phyloP scores from a whole-genome alignment of 139 green algal genomes.

The Chlamydomonas sphaeroides region DNA sequence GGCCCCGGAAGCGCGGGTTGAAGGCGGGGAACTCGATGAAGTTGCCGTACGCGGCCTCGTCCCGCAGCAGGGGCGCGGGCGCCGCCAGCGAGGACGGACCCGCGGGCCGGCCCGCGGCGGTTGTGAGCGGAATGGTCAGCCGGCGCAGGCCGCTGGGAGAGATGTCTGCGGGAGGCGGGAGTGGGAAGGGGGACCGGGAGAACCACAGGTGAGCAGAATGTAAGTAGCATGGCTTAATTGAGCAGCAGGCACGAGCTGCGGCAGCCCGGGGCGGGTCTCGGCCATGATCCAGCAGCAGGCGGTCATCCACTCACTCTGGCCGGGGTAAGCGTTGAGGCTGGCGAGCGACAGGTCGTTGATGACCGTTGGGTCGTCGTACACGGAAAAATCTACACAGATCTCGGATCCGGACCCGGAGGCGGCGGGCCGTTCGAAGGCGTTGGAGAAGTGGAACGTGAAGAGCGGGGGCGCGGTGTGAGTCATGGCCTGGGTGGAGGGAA shows the following conservation, averaged over 20 bases:
- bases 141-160: constrained; percentile 41
- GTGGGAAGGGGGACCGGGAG: not conserved
- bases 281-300: no score
- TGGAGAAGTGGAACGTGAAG: constrained; percentile 83
- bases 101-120: constrained; percentile 17
- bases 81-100: constrained; percentile 11
- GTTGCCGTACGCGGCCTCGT: constrained; percentile 38
- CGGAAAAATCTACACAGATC: constrained; percentile 69
- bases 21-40: constrained; percentile 66
- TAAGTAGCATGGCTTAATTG: no score
- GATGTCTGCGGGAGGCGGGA: constrained; percentile 7
- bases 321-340: constrained; percentile 33
- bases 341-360: constrained; percentile 61
- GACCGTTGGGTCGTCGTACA: constrained; percentile 68
- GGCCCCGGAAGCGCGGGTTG: constrained; percentile 30
- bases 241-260: no score
- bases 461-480: constrained; percentile 63
- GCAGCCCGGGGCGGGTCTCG: no score
- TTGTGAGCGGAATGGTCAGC: constrained; percentile 47
- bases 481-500: not conserved
- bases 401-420: constrained; percentile 20
- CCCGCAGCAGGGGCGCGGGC: constrained; percentile 27
- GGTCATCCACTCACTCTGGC: constrained; percentile 20
- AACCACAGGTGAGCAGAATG: not conserved
- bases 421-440: constrained; percentile 64